Evolutionary conservation across 2,329 filamentous ascomycete species (phyloP).

Genomic region (Lachnellula suecica): DNA sequence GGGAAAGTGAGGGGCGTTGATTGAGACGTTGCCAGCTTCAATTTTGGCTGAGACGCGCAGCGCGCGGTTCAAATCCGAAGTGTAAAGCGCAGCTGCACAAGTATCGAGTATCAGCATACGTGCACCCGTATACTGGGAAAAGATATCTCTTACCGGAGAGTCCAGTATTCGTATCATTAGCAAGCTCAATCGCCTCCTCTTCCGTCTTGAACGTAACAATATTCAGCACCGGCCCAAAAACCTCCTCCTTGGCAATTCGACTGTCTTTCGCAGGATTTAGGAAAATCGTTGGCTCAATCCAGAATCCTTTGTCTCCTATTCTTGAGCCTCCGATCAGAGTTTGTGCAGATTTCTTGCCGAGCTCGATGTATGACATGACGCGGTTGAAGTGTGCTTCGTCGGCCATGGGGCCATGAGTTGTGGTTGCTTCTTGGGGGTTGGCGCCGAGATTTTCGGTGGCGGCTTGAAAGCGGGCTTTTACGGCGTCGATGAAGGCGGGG

Average conservation of each 20-base stretch:
- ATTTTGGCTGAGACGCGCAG: slow-evolving; percentile 61
- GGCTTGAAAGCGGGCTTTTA: slow-evolving; percentile 10
- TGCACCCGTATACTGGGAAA: no score
- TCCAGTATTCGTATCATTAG: slow-evolving; percentile 60
- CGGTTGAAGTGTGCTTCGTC: slow-evolving; percentile 60
- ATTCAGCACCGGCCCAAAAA: slow-evolving; percentile 68
- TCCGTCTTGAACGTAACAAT: slow-evolving; percentile 67
- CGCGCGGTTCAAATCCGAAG: slow-evolving; percentile 63
- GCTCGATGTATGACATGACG: slow-evolving; percentile 63
- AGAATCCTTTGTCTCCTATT: slow-evolving; percentile 62
- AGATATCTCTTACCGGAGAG: no score
- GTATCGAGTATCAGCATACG: no score
- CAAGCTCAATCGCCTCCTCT: slow-evolving; percentile 57
- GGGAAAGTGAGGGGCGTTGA: slow-evolving; percentile 59
- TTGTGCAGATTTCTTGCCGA: slow-evolving; percentile 60
- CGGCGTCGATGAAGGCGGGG: slow-evolving; percentile 52
- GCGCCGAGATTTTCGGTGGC: slow-evolving; percentile 1
- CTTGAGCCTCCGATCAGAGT: slow-evolving; percentile 61
- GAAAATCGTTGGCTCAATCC: slow-evolving; percentile 71
- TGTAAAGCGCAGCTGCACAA: slow-evolving; percentile 61
- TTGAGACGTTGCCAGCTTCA: slow-evolving; percentile 46
- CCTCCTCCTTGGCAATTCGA: slow-evolving; percentile 69
- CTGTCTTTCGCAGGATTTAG: slow-evolving; percentile 63
- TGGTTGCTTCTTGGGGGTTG: slow-evolving; percentile 36
- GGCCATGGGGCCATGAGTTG: slow-evolving; percentile 57